A percentile compares a stretch with the other conserved stretches of the same genome.
phyloP scores from a whole-genome alignment of 768 basidiomycete genomes.

The Termitomyces sp. region DNA sequence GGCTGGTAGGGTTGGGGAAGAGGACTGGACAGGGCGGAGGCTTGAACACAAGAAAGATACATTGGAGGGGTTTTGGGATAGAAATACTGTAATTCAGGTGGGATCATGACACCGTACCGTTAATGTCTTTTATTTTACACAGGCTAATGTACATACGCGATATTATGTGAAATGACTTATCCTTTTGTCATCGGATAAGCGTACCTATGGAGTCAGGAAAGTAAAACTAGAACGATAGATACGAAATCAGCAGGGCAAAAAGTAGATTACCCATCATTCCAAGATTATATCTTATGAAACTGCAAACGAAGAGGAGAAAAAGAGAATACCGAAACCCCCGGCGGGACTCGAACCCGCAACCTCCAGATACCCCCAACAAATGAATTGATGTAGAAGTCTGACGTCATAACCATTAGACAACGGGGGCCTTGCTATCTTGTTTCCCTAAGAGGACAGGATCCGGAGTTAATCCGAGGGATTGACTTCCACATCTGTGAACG shows the following conservation, averaged over 20 bases:
- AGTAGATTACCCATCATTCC: too few species aligned
- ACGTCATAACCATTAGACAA: conserved; percentile 92
- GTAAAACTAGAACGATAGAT: background rate
- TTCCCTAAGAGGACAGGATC: background rate
- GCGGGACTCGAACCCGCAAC: conserved; percentile 86
- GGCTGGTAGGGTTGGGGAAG: conserved; percentile 15
- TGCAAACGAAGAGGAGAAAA: too few species aligned
- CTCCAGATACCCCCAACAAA: conserved; percentile 49
- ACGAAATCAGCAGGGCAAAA: background rate
- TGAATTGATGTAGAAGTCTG: conserved; percentile 49
- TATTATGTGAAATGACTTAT: background rate
- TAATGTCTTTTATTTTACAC: too few species aligned
- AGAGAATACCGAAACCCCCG: conserved; percentile 46
- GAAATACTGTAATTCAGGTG: background rate
- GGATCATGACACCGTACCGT: background rate
- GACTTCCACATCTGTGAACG: background rate
- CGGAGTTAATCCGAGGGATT: background rate
- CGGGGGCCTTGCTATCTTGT: conserved; percentile 42
- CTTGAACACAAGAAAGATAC: conserved; percentile 6
- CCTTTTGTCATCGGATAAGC: background rate
- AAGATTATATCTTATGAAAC: too few species aligned
- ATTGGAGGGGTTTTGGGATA: conserved; percentile 15
- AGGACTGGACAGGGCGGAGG: conserved; percentile 28
- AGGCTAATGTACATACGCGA: background rate
- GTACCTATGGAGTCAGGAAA: background rate